Conservation (phyloP, 2,329 filamentous ascomycete genomes). For the Neonectria coccinea region DNA sequence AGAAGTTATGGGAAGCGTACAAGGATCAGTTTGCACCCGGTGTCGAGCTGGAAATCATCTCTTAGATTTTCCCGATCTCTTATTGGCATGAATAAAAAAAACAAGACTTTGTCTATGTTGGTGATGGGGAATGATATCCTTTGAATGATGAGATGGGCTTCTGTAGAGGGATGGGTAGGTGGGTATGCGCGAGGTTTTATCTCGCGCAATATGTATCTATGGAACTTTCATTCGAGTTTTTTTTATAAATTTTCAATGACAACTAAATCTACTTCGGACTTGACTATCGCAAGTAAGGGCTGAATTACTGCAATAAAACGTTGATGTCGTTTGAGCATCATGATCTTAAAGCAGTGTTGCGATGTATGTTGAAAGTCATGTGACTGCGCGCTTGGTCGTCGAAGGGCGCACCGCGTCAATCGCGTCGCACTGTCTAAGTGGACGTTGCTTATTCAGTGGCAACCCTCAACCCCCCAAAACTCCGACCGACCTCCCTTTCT, state of each 20-base stretch:
- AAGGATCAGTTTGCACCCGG: slow-evolving; percentile 79
- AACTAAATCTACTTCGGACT: not conserved
- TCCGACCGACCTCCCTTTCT: not conserved
- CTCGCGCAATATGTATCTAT: not conserved
- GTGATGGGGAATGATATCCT: slow-evolving; percentile 1
- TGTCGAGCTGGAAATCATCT: slow-evolving; percentile 75
- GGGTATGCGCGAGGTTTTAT: not conserved
- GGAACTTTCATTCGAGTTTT: not conserved
- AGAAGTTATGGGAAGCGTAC: slow-evolving; percentile 80
- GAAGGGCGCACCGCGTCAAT: slow-evolving; percentile 35
- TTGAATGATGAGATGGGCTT: not conserved
- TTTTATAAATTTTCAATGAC: not conserved
- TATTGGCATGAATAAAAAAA: not conserved
- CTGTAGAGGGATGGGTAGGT: not conserved
- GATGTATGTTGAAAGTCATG: slow-evolving; percentile 29
- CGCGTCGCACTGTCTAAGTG: slow-evolving; percentile 32
- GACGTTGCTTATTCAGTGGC: slow-evolving; percentile 2
- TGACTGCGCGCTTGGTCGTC: slow-evolving; percentile 39
- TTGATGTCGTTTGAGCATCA: not conserved
- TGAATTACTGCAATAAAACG: not conserved
- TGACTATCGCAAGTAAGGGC: not conserved
- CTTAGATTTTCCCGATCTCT: slow-evolving; percentile 51
- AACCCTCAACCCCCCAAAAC: not conserved
- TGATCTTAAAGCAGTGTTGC: slow-evolving; percentile 1
- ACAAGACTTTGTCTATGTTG: slow-evolving; percentile 4